Base-by-base conservation (phyloP, 1,284 basidiomycete species). In the Pseudozyma hubeiensis region DNA sequence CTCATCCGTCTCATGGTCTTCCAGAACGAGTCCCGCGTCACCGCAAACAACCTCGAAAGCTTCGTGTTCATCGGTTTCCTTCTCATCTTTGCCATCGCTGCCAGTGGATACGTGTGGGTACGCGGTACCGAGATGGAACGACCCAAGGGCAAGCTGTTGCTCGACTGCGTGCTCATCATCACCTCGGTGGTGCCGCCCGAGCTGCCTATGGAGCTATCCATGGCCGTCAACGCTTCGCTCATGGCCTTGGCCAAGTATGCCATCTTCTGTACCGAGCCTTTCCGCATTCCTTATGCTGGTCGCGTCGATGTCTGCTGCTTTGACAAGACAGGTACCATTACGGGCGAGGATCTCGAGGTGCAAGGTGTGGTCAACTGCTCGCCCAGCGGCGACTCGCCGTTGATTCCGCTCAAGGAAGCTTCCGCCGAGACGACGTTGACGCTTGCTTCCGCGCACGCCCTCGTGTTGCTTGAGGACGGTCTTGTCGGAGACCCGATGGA, bases 401-500 rank as follows among this genome's bases (percentile, higher is more conserved):
- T 99, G 24, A 88, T 94, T 8, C 87, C 92, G 51, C 91, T 98
- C 51, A 91, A 90, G 71, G 89, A 92, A 54, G 89, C 91, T 8
- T 87, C 88, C 2, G 88, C 89, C 50, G 90, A 94, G 71, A 97
- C 96, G 0, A 93, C 90, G 3, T 87, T 93, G 0, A 93, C 93
- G 60, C 89, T 99, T 13, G 96, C 96, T 45, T 91, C 93, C 7
- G 95, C 97, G 0, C 97, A 99, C 82, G 95, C 97, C 0, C 88
- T 99, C 4, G 96, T 99, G 19, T 88, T 93, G 53, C 88, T 99
- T 40, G 94, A 97, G 51, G 88, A 88, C 81, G 96, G 94, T 5
- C 88, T 97, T 39, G 95, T 99, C 37, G 97, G 96, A 14, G 97
- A 99, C 84, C 96, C 97, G 0, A 99, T 99, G 96, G 96, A 99